These are phyloP conservation scores for Coccomyxa sp. DNA, from an alignment of 139 green algal species.

Conservation along the genomic window DNA sequence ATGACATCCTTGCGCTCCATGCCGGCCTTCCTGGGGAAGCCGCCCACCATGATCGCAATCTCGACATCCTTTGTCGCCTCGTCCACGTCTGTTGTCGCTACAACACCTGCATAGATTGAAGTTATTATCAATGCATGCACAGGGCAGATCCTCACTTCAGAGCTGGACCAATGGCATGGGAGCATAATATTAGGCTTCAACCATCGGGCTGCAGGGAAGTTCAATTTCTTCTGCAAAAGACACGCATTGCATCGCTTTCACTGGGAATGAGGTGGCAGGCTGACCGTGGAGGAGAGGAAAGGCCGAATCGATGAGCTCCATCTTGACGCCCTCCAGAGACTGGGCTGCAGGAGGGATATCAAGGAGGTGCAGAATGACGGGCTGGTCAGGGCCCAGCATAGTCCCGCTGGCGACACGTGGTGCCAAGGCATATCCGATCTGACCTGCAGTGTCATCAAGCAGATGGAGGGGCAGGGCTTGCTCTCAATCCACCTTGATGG, in stretches of 20 bases:
- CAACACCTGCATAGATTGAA: conserved; percentile 50
- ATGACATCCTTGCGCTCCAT: conserved; percentile 97
- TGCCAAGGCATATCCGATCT: conserved; percentile 89
- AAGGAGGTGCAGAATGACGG: conserved; percentile 91
- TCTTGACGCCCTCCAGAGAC: conserved; percentile 81
- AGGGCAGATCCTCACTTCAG: neutral
- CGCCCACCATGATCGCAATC: conserved; percentile 90
- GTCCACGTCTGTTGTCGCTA: conserved; percentile 71
- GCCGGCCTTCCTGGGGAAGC: conserved; percentile 74
- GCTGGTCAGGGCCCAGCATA: conserved; percentile 81
- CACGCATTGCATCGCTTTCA: neutral
- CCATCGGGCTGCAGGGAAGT: too few species aligned
- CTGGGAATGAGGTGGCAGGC: too few species aligned
- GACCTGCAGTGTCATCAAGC: conserved; percentile 45
- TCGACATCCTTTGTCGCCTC: conserved; percentile 84
- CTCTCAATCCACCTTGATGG: neutral
- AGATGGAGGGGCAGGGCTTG: neutral
- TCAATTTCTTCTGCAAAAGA: neutral
- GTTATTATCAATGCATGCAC: neutral
- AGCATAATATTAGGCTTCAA: too few species aligned
- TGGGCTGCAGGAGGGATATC: conserved; percentile 81
- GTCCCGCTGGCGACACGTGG: conserved; percentile 75
- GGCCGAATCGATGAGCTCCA: conserved; percentile 92
- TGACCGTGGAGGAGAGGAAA: conserved; percentile 82
- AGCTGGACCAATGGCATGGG: neutral